Base-by-base conservation (phyloP, 345 rosid genomes). In the Combretum micranthum region DNA sequence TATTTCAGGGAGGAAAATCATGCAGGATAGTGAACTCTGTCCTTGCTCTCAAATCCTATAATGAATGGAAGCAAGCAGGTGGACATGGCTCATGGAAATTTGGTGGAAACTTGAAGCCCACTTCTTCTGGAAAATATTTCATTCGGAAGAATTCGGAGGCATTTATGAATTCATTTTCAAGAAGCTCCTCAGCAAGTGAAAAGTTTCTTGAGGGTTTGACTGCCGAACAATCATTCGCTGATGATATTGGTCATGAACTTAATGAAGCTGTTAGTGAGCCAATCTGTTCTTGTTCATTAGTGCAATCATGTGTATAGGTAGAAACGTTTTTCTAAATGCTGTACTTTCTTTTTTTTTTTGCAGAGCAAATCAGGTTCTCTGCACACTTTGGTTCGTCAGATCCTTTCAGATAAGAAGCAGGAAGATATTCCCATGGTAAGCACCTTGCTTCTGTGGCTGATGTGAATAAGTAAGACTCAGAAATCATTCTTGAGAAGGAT, bases 341-440 rank as follows among this genome's bases (percentile, higher is more conserved):
- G 57, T 43, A 22, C 47, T 42, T 50, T 50, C 32, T 37, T 5
- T 47, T 53, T 23, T 56, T 22, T 51, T 51, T 49, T 67, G 68
- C 78, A 93, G 96, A 74, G 77, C 63, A 65, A 63, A 26, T 67
- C 74, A n/a, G 64, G 67, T 71, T 80, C 95, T 54, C 55, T 93
- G 50, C 78, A 69, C 21, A 57, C 61, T 61, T 81, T 86, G 57
- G 78, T 93, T 57, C 88, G 83, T 11, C 75, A 89, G 37, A 73
- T 81, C 57, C 81, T 92, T 62, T 53, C 82, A 25, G 90, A 84
- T 16, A 80, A 74, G 76, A 92, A 80, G 61, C 80, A 72, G 50
- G 96, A 88, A 64, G 95, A 88, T 55, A 82, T 88, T 67, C 88
- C 95, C 44, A 45, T 18, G 48, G 98, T 92, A 76, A 75, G 83